These are phyloP conservation scores for Exophiala oligosperma DNA, from an alignment of 2,329 filamentous ascomycete species.

Conservation along the genomic window DNA sequence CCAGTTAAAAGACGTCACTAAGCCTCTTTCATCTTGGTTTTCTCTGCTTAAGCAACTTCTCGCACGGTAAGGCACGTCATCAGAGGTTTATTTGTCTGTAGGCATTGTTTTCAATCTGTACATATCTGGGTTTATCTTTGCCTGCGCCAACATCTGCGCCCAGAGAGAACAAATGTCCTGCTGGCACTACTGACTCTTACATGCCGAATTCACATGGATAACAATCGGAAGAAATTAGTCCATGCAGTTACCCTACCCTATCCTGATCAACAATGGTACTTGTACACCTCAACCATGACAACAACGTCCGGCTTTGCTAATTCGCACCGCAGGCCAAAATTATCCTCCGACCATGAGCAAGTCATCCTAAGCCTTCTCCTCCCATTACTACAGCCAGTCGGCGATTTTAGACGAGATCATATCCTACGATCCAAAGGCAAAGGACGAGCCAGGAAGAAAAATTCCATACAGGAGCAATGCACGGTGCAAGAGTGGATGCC, in stretches of 20 bases:
- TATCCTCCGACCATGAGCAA: slow-evolving; percentile 14
- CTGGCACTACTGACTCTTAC: neutral
- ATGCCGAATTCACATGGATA: slow-evolving; percentile 5
- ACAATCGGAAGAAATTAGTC: slow-evolving; percentile 19
- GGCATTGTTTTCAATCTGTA: too few relatives aligned
- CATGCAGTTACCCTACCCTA: slow-evolving; percentile 24
- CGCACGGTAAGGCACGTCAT: too few relatives aligned
- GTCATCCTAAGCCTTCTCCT: slow-evolving; percentile 20
- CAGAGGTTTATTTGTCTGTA: too few relatives aligned
- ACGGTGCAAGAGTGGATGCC: slow-evolving; percentile 27
- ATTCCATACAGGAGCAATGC: slow-evolving; percentile 13
- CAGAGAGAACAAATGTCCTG: neutral
- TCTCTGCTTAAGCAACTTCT: too few relatives aligned
- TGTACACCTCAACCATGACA: too few relatives aligned
- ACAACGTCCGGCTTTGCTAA: neutral
- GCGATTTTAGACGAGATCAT: slow-evolving; percentile 39
- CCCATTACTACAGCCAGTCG: slow-evolving; percentile 35
- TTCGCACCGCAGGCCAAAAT: slow-evolving; percentile 12
- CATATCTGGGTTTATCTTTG: too few relatives aligned
- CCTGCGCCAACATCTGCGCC: neutral
- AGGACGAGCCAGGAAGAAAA: slow-evolving; percentile 13
- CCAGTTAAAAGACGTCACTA: neutral
- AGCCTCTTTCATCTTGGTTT: too few relatives aligned
- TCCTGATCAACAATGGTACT: slow-evolving; percentile 24
- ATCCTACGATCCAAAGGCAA: slow-evolving; percentile 40